Base-by-base conservation (phyloP, 306 rosid species). In the Trifolium repens region DNA sequence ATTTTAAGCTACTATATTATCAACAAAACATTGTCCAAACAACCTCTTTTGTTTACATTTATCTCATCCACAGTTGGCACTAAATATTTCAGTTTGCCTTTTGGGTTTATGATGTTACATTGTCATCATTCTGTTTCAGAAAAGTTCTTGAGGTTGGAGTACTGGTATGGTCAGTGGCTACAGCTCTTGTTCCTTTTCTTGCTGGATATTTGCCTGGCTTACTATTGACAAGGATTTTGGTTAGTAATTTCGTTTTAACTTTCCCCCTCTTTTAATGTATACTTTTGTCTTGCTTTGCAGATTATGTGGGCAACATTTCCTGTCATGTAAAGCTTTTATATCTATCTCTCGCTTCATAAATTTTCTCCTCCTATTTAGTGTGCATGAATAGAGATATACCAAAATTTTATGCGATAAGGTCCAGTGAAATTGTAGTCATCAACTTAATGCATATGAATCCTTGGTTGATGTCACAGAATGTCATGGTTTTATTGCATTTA, bases 201-300 rank as follows among this genome's bases (percentile, higher is more conserved):
- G 93, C 93, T 86, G 99, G 99, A 80, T 89, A 73, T 75, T 82
- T 93, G 88, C 99, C 99, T 34, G 84, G 96, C 76, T 90, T 94
- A 80, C 67, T 90, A 70, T 53, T 92, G 42, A 84, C 97, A 58
- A 90, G 99, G 79, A 79, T 92, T 84, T 80, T 94, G 97, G 99
- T 94, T 76, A 65, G 87, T 77, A 59, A 43, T 80, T 71, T 52
- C 63, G 27, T 34, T 59, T 16, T 19, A 52, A 44, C 67, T 60
- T 79, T 27, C 24, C 5, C 2, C 6, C 15, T 54, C 30, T 11
- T 5, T 6, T 2, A 66, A 57, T 65, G 30, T 69, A 64, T 67
- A 4, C 9, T 15, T 50, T 62, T 54, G 37, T 49, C 42, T 22
- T 24, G 16, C 44, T 17, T 62, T 73, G 52, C 73, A 24, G 57